Percentiles rank a stretch among this genome's conserved stretches.
These are phyloP conservation scores for Saccharomycopsis phalli DNA, from an alignment of 1,139 yeast species.

Conservation along the genomic window DNA sequence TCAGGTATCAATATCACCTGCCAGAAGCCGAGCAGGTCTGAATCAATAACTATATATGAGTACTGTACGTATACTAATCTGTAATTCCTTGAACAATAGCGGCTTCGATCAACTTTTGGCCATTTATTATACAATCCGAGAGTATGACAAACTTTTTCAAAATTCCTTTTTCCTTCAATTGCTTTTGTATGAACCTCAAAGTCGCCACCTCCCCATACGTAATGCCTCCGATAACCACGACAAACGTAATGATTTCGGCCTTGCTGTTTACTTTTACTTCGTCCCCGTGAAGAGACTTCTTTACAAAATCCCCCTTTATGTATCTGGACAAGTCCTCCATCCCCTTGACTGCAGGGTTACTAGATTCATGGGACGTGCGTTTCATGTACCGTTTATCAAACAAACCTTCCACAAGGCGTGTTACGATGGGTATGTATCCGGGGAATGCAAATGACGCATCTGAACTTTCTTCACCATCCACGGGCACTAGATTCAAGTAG, in stretches of 20 bases:
- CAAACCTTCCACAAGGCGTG: constrained; percentile 43
- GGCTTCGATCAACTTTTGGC: constrained; percentile 32
- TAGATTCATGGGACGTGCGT: constrained; percentile 22
- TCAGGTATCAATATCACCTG: too few species aligned
- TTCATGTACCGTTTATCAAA: constrained; percentile 36
- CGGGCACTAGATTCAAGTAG: constrained; percentile 27
- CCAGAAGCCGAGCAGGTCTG: too few species aligned
- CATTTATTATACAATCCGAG: constrained; percentile 49
- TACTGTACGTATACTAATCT: constrained; percentile 11
- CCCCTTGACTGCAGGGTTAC: constrained; percentile 40
- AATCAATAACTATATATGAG: too few species aligned
- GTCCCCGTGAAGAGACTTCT: constrained; percentile 21
- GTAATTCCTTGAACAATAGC: constrained; percentile 19
- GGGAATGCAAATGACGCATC: constrained; percentile 47
- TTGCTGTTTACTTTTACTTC: constrained; percentile 12
- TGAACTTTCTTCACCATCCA: constrained; percentile 21
- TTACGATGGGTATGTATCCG: constrained; percentile 41
- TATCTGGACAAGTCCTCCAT: constrained; percentile 29
- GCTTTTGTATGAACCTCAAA: constrained; percentile 44
- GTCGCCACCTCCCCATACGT: constrained; percentile 71
- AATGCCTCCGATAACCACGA: constrained; percentile 65
- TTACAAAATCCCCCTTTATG: constrained; percentile 34
- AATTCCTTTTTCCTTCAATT: constrained; percentile 29
- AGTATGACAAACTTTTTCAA: constrained; percentile 42
- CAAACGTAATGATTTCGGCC: constrained; percentile 26